Conservation (phyloP, 495 filamentous ascomycete genomes). For the Pyrenula aspistea region DNA sequence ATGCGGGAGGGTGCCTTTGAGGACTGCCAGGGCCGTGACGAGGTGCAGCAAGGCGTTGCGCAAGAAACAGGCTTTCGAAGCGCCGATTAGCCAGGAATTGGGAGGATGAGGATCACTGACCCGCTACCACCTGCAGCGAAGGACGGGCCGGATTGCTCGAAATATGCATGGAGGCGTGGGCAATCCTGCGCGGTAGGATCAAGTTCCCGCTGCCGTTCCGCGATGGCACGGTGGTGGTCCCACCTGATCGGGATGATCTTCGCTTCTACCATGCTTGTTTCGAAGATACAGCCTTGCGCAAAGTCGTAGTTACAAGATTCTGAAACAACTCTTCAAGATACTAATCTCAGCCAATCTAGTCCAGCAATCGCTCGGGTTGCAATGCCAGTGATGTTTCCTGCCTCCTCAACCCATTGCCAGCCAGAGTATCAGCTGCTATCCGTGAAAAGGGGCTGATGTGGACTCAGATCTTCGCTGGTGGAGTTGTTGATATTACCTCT, state of each 20-base stretch:
- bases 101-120: background rate
- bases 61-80: background rate
- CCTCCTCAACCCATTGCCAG: too few relatives aligned
- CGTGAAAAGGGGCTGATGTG: too few relatives aligned
- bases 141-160: background rate
- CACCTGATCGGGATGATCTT: background rate
- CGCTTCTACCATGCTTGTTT: too few relatives aligned
- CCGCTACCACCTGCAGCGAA: background rate
- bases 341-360: too few relatives aligned
- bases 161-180: background rate
- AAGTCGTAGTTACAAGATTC: too few relatives aligned
- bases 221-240: background rate
- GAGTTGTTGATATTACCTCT: too few relatives aligned
- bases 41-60: background rate
- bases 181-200: background rate
- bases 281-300: too few relatives aligned
- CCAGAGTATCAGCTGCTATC: too few relatives aligned
- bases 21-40: background rate
- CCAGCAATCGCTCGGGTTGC: too few relatives aligned
- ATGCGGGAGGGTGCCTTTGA: background rate
- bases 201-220: background rate
- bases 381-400: too few relatives aligned
- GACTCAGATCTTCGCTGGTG: too few relatives aligned
- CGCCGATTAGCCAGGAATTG: background rate
- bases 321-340: too few relatives aligned